Evolutionary conservation across 805 yeast genomes (phyloP), one percentile per base, ranked within the genome.

Genomic region (Yueomyces sinensis): DNA sequence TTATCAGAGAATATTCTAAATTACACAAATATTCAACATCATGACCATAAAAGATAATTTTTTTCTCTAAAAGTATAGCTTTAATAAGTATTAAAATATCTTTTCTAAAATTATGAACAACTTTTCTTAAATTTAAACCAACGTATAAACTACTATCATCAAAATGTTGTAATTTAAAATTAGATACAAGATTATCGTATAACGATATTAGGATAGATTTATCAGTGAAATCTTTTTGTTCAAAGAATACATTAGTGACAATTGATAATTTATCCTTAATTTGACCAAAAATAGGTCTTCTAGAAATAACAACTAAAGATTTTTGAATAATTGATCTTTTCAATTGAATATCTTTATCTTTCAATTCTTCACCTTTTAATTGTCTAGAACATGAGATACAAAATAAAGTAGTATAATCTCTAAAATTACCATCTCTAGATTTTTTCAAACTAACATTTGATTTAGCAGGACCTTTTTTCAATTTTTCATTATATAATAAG

Each of bases 331-430:
- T 76, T 2, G 94, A 80, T 37, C 98, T 64, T 0, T 93, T 82
- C 20, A 81, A 70, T 39, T 80, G 86, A 13, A 69, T 67, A 35
- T 72, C 67, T 35, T 68, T 62, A 37, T 63, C 66, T 3, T 70
- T 50, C 37, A 89, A 60, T 20, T 76, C 78, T 20, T 69, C 66
- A 1, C 81, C 63, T 29, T 71, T 65, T 29, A 89, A 68, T 56
- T 89, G 97, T 27, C 95, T 68, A 20, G 87, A 83, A 59, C 98
- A 91, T 0, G 94, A 78, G 41, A 94, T 82, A 1, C 95, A 98
- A 65, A 91, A 91, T n/a, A 86, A 57, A 0, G 98, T 91, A 1
- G 73, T 68, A 22, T 65, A 66, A 32, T 61, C 55, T 28, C 43
- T 37, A 18, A 44, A 25, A 3, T 55, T 48, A 49, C 68, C 58